Evolutionary conservation across 1,139 yeast genomes (phyloP), one percentile per base, ranked within the genome.

Genomic region (Kodamaea ohmeri): DNA sequence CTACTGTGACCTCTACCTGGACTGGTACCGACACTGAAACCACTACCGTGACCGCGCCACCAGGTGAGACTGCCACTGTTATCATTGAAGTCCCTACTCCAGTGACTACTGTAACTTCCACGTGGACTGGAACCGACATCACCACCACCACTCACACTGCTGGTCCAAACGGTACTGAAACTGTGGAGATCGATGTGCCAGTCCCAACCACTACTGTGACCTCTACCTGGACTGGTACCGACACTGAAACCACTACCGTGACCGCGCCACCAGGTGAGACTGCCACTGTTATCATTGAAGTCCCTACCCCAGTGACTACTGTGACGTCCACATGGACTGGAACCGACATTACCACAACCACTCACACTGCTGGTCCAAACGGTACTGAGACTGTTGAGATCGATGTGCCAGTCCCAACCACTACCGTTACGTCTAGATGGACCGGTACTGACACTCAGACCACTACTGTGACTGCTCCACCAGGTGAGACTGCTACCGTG

Each of bases 161-260:
- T 14, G 14, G 36, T 24, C 34, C 34, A 2, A 48, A 43, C 15
- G 48, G 37, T 8, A 45, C 41, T 11, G 45, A 20, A 12, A 42
- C 49, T 13, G 45, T 46, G 2, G 35, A 38, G 7, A 41, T 47
- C 17, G 49, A 45, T 18, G 41, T 34, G 16, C 53, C 53, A 15
- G 34, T 27, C 9, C 25, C 15, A 25, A 25, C 11, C 13, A 16
- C 47, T 4, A 52, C 47, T 6, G 33, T 35, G 6, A 20, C 22
- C 22, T 20, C 22, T 6, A 20, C 8, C 6, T 20, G 9, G 8
- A 6, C 22, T 9, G 22, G 22, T 20, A 6, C 22, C 8, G 22
- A 20, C 6, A 20, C 22, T 9, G 9, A 6, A 6, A 20, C 22
- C 9, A 20, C 22, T 9, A 20, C 22, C 9, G 22, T 20, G 22